Evolutionary conservation across 495 filamentous ascomycete species (phyloP).

Genomic region (Cetradonia linearis): DNA sequence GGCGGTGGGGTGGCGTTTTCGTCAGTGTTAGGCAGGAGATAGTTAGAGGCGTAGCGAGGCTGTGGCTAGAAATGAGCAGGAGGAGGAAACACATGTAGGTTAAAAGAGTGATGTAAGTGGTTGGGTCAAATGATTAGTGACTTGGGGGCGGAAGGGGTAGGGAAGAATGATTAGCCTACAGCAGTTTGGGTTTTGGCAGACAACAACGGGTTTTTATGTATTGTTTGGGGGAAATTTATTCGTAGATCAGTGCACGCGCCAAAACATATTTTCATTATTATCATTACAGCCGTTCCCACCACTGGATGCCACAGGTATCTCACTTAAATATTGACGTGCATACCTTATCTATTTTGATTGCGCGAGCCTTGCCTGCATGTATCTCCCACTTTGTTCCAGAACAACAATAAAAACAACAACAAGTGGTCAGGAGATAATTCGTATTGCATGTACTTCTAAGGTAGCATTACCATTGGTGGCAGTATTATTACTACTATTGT

Average conservation of each 20-base stretch:
- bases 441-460: neutral
- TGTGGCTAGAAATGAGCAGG: neutral
- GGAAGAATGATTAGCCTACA: neutral
- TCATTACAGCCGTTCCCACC: too few relatives aligned
- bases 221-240: neutral
- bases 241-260: constrained; percentile 5
- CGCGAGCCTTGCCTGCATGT: too few relatives aligned
- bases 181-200: neutral
- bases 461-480: neutral
- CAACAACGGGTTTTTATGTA: neutral
- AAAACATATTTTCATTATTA: neutral
- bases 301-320: neutral
- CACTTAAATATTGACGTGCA: neutral
- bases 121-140: too few relatives aligned
- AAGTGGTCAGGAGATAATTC: too few relatives aligned
- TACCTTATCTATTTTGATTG: neutral
- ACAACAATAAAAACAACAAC: too few relatives aligned
- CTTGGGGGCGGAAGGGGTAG: neutral
- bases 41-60: neutral
- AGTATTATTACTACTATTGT: neutral
- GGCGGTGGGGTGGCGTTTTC: constrained; percentile 9
- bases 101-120: neutral
- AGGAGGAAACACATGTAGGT: neutral
- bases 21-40: neutral
- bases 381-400: too few relatives aligned